These are phyloP conservation scores for Setomelanomma holmii DNA, from an alignment of 2,329 filamentous ascomycete species.

Conservation along the genomic window DNA sequence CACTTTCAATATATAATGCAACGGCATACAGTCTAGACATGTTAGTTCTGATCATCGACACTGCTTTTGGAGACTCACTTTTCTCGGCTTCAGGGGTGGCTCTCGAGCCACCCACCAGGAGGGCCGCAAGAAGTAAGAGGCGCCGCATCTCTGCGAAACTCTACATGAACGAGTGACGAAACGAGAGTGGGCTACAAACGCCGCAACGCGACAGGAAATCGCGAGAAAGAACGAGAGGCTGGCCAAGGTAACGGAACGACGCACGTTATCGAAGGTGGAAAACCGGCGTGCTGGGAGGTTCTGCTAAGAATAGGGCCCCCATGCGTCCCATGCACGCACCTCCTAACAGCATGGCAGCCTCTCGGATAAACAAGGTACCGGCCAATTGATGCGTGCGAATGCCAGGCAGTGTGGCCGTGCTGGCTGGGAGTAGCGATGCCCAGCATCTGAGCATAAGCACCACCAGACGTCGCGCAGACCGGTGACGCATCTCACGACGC, in stretches of 20 bases:
- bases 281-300: slow-evolving; percentile 12
- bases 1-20: background rate
- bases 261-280: slow-evolving; percentile 8
- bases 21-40: slow-evolving; percentile 20
- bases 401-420: slow-evolving; percentile 28
- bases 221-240: slow-evolving; percentile 12
- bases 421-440: slow-evolving; percentile 9
- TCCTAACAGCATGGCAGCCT: slow-evolving; percentile 17
- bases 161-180: slow-evolving; percentile 30
- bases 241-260: slow-evolving; percentile 9
- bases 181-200: slow-evolving; percentile 20
- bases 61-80: slow-evolving; percentile 25
- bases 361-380: slow-evolving; percentile 19
- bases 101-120: slow-evolving; percentile 22
- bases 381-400: slow-evolving; percentile 22
- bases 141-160: slow-evolving; percentile 31
- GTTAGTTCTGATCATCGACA: background rate
- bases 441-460: background rate
- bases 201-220: slow-evolving; percentile 7
- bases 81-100: slow-evolving; percentile 14
- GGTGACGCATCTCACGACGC: background rate
- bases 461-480: background rate
- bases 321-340: slow-evolving; percentile 32
- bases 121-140: slow-evolving; percentile 21
- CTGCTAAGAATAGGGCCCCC: slow-evolving; percentile 33